Conservation (phyloP, 495 filamentous ascomycete genomes). For the Rostrohypoxylon terebratum region DNA sequence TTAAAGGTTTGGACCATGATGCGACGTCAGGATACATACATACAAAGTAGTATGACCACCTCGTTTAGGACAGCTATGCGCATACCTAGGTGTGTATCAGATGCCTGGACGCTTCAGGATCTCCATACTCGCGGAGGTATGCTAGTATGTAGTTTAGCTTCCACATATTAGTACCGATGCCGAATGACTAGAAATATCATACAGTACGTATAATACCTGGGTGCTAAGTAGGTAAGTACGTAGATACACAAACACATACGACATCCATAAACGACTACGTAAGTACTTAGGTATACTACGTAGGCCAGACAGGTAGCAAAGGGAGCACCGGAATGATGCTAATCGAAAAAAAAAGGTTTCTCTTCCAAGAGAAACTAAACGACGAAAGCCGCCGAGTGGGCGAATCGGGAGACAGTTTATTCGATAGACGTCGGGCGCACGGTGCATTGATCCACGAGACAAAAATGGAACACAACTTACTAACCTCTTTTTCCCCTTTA, state of each 20-base stretch:
- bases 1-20: conserved; percentile 30
- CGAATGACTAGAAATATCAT: conserved; percentile 19
- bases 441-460: conserved; percentile 38
- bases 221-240: not conserved
- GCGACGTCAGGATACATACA: conserved; percentile 11
- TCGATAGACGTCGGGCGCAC: conserved; percentile 24
- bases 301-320: not conserved
- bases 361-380: conserved; percentile 1
- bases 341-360: conserved; percentile 6
- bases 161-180: no score
- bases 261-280: not conserved
- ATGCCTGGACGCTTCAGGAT: not conserved
- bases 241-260: not conserved
- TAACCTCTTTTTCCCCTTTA: conserved; percentile 39
- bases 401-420: conserved; percentile 33
- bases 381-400: conserved; percentile 12
- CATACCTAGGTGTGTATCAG: conserved; percentile 8
- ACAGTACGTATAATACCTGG: not conserved
- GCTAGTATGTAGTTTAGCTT: not conserved
- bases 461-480: conserved; percentile 30
- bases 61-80: conserved; percentile 7
- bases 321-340: conserved; percentile 3
- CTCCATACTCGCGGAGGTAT: not conserved
- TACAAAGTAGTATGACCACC: conserved; percentile 2
- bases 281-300: not conserved